Evolutionary conservation across 1,284 basidiomycete genomes (phyloP), one percentile per base, ranked within the genome.

Genomic region (Xerocomus nothofagi): DNA sequence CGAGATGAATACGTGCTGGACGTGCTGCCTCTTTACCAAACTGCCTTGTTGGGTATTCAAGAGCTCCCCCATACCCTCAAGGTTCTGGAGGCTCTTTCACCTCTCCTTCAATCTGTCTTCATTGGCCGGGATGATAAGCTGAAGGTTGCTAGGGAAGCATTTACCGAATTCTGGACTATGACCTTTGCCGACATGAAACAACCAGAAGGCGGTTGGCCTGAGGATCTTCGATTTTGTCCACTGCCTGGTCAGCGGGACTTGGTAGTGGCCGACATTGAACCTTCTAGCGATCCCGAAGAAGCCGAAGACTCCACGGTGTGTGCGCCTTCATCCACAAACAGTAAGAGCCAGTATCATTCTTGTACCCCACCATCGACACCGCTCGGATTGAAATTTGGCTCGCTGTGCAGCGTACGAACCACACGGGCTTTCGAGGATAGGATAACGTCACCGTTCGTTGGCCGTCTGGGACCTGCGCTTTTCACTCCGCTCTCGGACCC

Each of bases 11-110:
- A 86, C 50, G 68, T 69, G 8, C 72, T 79, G 53, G 83, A 87
- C 59, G 83, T 84, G 48, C 58, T 82, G 7, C 74, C 78, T 2
- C 59, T 87, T 40, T 88, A 86, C 57, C 76, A 86, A 58, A 79
- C 75, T 6, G 64, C 76, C 29, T 59, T 86, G 39, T 56, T 80
- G 31, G 68, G 71, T 47, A 70, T 84, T 27, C 77, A 74, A 53
- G 67, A 69, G 3, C 65, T 83, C 1, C 73, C 76, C 1, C 57
- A 59, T 5, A 68, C 65, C 3, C 29, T 67, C 6, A 58, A 66
- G 6, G 69, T 71, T n/a, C 67, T 85, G 21, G 67, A 73, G 15
- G 55, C 61, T 0, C 64, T 84, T n/a, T 66, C 72, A 0, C 64
- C 74, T 9, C 58, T 86, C 3, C 57, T 88, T 5, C 78, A 74